These are phyloP conservation scores for Hordeum vulgare DNA, from an alignment of 176 grass and related monocot species.

Conservation along the genomic window DNA sequence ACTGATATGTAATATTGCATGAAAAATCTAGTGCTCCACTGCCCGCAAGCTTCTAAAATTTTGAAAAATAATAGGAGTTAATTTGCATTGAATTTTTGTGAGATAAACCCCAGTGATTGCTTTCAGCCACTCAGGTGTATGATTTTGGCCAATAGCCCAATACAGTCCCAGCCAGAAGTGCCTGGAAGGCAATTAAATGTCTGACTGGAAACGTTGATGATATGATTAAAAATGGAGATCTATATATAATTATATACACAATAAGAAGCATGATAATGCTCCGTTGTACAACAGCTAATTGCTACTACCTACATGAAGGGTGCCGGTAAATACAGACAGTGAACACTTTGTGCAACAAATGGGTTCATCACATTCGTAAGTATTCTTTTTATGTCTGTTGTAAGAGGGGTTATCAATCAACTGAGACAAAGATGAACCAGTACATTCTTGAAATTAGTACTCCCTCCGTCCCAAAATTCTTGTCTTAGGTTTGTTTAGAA, in stretches of 20 bases:
- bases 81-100: not conserved
- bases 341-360: not conserved
- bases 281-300: constrained; percentile 8
- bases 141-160: not conserved
- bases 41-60: not conserved
- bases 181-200: not conserved
- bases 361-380: not conserved
- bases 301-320: constrained; percentile 5
- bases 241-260: not conserved
- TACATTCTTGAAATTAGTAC: not conserved
- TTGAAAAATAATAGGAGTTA: not conserved
- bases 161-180: not conserved
- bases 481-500: too few species aligned
- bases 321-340: not conserved
- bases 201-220: not conserved
- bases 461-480: too few species aligned
- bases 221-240: not conserved
- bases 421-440: not conserved
- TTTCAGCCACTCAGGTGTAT: constrained; percentile 10
- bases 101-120: not conserved
- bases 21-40: constrained; percentile 3
- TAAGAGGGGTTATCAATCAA: constrained; percentile 5
- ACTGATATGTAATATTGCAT: not conserved
- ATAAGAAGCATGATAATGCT: not conserved
- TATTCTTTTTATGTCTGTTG: not conserved